phyloP scores from a whole-genome alignment of 2,329 filamentous ascomycete genomes.

The Elsinoe arachidis region DNA sequence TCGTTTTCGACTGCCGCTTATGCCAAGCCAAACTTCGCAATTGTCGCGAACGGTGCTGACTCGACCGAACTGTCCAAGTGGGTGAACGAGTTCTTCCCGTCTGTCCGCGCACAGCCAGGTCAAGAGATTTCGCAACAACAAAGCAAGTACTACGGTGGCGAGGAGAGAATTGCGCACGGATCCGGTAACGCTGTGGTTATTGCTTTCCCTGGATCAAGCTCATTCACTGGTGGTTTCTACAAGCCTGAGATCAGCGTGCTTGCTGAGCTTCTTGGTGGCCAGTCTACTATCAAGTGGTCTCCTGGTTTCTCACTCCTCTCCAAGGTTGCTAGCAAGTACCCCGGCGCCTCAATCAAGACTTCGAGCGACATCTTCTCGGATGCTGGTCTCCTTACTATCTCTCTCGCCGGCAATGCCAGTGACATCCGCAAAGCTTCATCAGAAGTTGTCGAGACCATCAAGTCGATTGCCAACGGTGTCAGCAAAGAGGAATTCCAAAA shows the following conservation, averaged over 20 bases:
- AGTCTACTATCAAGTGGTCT: slow-evolving; percentile 92
- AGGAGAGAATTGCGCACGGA: slow-evolving; percentile 75
- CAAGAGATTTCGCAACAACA: slow-evolving; percentile 51
- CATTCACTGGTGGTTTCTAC: slow-evolving; percentile 60
- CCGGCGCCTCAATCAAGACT: slow-evolving; percentile 61
- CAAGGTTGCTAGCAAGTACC: slow-evolving; percentile 61
- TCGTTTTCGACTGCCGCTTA: slow-evolving; percentile 73
- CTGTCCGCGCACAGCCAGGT: slow-evolving; percentile 47
- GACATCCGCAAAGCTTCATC: slow-evolving; percentile 66
- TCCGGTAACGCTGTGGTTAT: slow-evolving; percentile 77
- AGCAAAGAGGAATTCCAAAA: slow-evolving; percentile 82
- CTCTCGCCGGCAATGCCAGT: slow-evolving; percentile 64
- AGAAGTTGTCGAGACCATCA: slow-evolving; percentile 70
- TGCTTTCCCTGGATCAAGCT: slow-evolving; percentile 84
- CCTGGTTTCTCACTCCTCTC: slow-evolving; percentile 83
- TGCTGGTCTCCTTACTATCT: slow-evolving; percentile 78
- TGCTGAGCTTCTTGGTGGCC: slow-evolving; percentile 77
- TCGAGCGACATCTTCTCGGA: slow-evolving; percentile 85
- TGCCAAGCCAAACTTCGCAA: slow-evolving; percentile 79
- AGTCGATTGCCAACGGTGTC: slow-evolving; percentile 63
- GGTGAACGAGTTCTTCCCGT: slow-evolving; percentile 86
- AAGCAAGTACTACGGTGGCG: slow-evolving; percentile 86
- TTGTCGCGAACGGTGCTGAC: slow-evolving; percentile 82
- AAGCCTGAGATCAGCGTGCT: slow-evolving; percentile 88
- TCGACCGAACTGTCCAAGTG: slow-evolving; percentile 73